Conservation (phyloP, 2,329 filamentous ascomycete genomes). For the Fusarium sp. region DNA sequence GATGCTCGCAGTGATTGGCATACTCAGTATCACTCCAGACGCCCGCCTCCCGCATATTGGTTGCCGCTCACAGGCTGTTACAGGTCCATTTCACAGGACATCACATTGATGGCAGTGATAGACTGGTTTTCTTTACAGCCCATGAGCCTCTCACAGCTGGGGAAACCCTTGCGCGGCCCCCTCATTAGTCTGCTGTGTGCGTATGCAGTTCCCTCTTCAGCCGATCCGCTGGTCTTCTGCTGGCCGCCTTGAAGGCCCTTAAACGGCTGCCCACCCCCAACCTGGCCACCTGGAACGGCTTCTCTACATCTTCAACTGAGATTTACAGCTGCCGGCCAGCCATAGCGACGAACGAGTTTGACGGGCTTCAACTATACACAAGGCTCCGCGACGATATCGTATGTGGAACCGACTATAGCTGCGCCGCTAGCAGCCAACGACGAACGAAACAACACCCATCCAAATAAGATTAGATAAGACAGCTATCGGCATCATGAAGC, state of each 20-base stretch:
- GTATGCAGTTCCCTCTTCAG: slow-evolving; percentile 18
- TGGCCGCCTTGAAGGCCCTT: slow-evolving; percentile 44
- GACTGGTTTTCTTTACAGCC: slow-evolving; percentile 15
- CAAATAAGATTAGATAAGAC: slow-evolving; percentile 7
- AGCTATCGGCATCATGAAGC: slow-evolving; percentile 42
- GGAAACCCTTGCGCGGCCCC: slow-evolving; percentile 1
- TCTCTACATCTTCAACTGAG: slow-evolving; percentile 24
- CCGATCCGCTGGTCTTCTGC: slow-evolving; percentile 10
- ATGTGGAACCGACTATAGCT: slow-evolving; percentile 42
- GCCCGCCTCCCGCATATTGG: slow-evolving; percentile 28
- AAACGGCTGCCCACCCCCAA: slow-evolving; percentile 47
- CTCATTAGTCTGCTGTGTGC: not conserved
- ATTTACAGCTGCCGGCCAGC: slow-evolving; percentile 33
- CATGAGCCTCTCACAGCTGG: slow-evolving; percentile 27
- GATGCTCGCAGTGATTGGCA: slow-evolving; percentile 32
- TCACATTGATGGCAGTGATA: slow-evolving; percentile 24
- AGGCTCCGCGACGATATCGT: slow-evolving; percentile 9
- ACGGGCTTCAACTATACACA: slow-evolving; percentile 9
- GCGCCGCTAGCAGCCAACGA: slow-evolving; percentile 38
- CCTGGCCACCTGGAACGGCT: slow-evolving; percentile 11
- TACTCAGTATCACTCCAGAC: slow-evolving; percentile 37
- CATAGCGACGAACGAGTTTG: slow-evolving; percentile 20
- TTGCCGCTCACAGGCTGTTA: slow-evolving; percentile 35
- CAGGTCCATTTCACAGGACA: slow-evolving; percentile 25
- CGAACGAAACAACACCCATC: not conserved